Conservation (phyloP, 2,329 filamentous ascomycete species). For the Stagonosporopsis tanaceti region DNA sequence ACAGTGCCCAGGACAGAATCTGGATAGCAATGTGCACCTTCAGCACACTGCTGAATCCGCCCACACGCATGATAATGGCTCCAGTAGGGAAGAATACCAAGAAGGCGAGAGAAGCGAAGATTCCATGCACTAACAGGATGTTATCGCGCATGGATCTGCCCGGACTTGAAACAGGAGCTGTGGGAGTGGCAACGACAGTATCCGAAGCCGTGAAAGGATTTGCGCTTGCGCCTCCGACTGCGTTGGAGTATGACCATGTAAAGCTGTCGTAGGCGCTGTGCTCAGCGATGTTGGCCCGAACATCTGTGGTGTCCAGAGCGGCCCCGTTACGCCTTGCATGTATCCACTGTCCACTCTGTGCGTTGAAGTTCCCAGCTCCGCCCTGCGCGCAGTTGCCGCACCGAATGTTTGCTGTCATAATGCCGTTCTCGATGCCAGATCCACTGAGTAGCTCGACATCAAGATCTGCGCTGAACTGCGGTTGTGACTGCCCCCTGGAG, state of each 20-base stretch:
- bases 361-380: slow-evolving; percentile 55
- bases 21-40: slow-evolving; percentile 55
- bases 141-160: slow-evolving; percentile 13
- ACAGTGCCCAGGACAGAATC: slow-evolving; percentile 54
- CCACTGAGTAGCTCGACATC: slow-evolving; percentile 65
- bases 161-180: not conserved
- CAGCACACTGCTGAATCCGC: slow-evolving; percentile 47
- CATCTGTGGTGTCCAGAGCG: slow-evolving; percentile 54
- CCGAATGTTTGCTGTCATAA: slow-evolving; percentile 67
- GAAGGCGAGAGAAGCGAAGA: slow-evolving; percentile 49
- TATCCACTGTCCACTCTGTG: slow-evolving; percentile 55
- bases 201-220: slow-evolving; percentile 19
- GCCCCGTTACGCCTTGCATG: slow-evolving; percentile 54
- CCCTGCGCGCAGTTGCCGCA: slow-evolving; percentile 56
- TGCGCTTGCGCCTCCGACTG: slow-evolving; percentile 18
- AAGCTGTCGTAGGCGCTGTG: slow-evolving; percentile 14
- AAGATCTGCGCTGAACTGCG: slow-evolving; percentile 53
- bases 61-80: slow-evolving; percentile 49
- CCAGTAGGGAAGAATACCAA: slow-evolving; percentile 51
- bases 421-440: slow-evolving; percentile 61
- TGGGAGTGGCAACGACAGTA: slow-evolving; percentile 31
- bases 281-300: slow-evolving; percentile 2
- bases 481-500: slow-evolving; percentile 59
- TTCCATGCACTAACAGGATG: slow-evolving; percentile 44
- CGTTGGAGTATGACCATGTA: slow-evolving; percentile 16